These are phyloP conservation scores for Metarhizium rileyi DNA, from an alignment of 2,329 filamentous ascomycete genomes.

Conservation along the genomic window DNA sequence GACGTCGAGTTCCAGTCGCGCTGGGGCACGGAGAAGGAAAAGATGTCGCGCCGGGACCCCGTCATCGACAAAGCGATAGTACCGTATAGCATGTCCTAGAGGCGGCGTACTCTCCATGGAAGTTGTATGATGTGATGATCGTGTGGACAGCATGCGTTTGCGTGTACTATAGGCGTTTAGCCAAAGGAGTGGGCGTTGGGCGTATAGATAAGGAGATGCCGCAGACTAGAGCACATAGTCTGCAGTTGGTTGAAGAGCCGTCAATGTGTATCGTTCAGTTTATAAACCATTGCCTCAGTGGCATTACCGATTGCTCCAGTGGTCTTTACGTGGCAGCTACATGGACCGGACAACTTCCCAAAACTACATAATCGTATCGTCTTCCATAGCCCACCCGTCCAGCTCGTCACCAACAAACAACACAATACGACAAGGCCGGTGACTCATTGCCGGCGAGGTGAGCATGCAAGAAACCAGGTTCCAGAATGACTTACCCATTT, in stretches of 20 bases:
- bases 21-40: slow-evolving; percentile 61
- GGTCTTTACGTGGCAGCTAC: too few species aligned
- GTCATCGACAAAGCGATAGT: slow-evolving; percentile 56
- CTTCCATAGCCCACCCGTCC: too few species aligned
- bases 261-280: too few species aligned
- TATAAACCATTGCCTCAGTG: too few species aligned
- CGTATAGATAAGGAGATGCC: neutral
- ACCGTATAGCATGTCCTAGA: slow-evolving; percentile 38
- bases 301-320: too few species aligned
- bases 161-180: neutral
- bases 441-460: too few species aligned
- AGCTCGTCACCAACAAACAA: too few species aligned
- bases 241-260: neutral
- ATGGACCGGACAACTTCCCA: too few species aligned
- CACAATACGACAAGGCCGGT: too few species aligned
- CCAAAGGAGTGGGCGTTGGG: neutral
- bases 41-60: slow-evolving; percentile 41
- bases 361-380: too few species aligned
- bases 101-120: neutral
- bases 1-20: slow-evolving; percentile 64
- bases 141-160: neutral
- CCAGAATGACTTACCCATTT: too few species aligned
- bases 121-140: neutral
- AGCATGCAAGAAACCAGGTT: too few species aligned
- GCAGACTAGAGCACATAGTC: neutral